phyloP scores from a whole-genome alignment of 129 eudicot genomes.

The Ambrosia artemisiifolia region DNA sequence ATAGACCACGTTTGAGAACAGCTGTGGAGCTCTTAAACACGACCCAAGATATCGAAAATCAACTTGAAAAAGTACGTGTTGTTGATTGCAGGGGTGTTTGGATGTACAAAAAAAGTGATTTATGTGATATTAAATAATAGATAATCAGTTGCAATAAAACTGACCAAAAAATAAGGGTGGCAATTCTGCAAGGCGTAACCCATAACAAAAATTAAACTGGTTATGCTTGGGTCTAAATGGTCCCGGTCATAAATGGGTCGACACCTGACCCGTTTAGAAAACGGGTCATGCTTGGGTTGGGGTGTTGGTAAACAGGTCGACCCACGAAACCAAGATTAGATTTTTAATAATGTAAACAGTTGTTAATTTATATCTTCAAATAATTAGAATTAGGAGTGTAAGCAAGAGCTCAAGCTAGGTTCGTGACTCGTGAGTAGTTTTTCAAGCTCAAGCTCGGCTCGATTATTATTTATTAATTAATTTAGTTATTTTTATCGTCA shows the following conservation, averaged over 20 bases:
- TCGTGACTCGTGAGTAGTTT: too few species aligned
- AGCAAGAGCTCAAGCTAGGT: too few species aligned
- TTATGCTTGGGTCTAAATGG: neutral
- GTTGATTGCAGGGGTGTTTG: neutral
- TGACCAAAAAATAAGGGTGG: neutral
- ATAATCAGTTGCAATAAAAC: neutral
- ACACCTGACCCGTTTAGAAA: neutral
- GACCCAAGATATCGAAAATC: constrained; percentile 70
- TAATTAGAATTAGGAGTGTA: too few species aligned
- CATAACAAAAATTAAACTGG: neutral
- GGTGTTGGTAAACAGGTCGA: neutral
- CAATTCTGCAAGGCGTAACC: neutral
- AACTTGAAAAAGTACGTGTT: constrained; percentile 59
- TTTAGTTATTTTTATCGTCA: too few species aligned
- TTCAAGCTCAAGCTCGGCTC: too few species aligned
- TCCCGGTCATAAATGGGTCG: neutral
- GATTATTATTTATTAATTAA: too few species aligned
- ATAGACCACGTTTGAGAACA: constrained; percentile 81
- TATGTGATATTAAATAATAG: neutral
- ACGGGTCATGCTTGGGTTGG: neutral
- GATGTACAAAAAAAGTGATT: neutral
- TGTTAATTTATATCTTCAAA: too few species aligned
- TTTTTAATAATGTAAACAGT: too few species aligned
- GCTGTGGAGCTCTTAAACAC: constrained; percentile 74
- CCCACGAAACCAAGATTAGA: neutral